These are phyloP conservation scores for Dichotomocladium elegans DNA, from an alignment of 371 early-diverging fungal species.

Conservation along the genomic window DNA sequence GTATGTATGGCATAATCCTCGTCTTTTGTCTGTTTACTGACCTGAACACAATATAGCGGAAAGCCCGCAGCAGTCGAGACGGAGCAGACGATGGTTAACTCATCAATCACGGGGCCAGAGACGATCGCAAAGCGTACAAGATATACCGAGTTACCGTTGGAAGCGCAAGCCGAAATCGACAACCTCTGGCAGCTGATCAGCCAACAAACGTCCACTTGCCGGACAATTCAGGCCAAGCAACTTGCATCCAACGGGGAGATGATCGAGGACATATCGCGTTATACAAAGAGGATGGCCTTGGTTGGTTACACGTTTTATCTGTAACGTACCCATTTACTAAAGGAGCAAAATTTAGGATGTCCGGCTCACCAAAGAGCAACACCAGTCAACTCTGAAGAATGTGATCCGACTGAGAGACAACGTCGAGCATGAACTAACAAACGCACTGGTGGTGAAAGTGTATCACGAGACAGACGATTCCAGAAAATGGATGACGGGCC, in stretches of 20 bases:
- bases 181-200: constrained; percentile 5
- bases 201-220: constrained; percentile 4
- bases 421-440: constrained; percentile 8
- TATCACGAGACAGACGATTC: not conserved
- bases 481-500: not conserved
- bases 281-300: not conserved
- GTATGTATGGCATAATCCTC: constrained; percentile 4
- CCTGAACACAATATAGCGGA: too few relatives aligned
- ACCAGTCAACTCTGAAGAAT: not conserved
- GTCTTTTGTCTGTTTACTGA: not conserved
- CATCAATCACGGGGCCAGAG: constrained; percentile 9
- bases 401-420: not conserved
- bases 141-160: constrained; percentile 7
- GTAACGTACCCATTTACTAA: not conserved
- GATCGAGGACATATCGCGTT: constrained; percentile 1
- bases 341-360: constrained; percentile 1
- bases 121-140: constrained; percentile 13
- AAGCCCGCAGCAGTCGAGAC: constrained; percentile 1
- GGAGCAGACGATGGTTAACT: constrained; percentile 13
- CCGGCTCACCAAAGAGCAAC: constrained; percentile 4
- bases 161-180: constrained; percentile 7
- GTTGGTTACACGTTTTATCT: too few relatives aligned
- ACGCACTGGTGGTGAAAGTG: constrained; percentile 3
- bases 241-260: constrained; percentile 8
- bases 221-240: constrained; percentile 6